phyloP scores from a whole-genome alignment of 2,329 filamentous ascomycete genomes.

The Ambrosiella beaveri region DNA sequence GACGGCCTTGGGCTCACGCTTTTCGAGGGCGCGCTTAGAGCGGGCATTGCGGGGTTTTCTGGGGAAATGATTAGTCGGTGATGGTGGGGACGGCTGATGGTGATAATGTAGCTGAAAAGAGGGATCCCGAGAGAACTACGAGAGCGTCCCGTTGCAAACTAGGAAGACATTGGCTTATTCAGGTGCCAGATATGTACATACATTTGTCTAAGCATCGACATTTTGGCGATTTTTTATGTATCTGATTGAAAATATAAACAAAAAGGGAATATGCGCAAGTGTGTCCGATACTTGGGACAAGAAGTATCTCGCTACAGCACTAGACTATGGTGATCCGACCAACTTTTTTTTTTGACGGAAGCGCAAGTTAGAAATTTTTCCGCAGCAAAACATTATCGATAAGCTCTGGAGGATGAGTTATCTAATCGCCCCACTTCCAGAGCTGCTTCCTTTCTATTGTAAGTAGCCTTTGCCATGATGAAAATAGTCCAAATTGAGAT shows the following conservation, averaged over 20 bases:
- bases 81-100: background rate
- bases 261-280: background rate
- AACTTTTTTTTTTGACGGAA: background rate
- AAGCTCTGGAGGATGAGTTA: background rate
- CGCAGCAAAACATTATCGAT: slow-evolving; percentile 10
- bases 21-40: slow-evolving; percentile 87
- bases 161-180: background rate
- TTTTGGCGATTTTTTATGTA: background rate
- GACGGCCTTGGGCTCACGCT: slow-evolving; percentile 71
- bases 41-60: slow-evolving; percentile 56
- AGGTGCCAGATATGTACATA: background rate
- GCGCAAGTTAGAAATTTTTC: slow-evolving; percentile 11
- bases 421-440: slow-evolving; percentile 10
- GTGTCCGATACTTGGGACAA: background rate
- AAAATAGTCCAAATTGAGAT: too few relatives aligned
- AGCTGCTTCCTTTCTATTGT: too few relatives aligned
- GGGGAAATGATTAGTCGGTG: background rate
- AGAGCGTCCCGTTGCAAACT: too few relatives aligned
- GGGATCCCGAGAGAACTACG: too few relatives aligned
- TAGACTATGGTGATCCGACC: background rate
- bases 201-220: slow-evolving; percentile 14
- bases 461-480: too few relatives aligned
- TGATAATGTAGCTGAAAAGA: background rate
- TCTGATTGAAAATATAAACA: background rate
- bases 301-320: background rate